Base-by-base conservation (phyloP, 257 asterid genomes). In the Solanum bukasovii region DNA sequence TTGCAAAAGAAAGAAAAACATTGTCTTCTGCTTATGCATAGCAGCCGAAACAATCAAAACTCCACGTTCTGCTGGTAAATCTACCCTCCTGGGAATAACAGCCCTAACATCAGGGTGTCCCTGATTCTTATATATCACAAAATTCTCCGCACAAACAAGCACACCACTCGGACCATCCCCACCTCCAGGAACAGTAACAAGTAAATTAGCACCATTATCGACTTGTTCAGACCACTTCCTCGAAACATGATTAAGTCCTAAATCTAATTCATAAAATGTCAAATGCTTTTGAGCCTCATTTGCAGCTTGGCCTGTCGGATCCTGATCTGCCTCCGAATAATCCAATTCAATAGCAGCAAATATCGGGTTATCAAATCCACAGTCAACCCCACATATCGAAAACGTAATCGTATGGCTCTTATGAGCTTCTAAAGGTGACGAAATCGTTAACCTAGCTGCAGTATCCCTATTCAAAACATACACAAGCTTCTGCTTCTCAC, bases 131-230 rank as follows among this genome's bases (percentile, higher is more conserved):
- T 97, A 97, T 81, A 97, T 97, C 34, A 97, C 98, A 74, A 96
- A 97, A 93, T 97, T 97, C 89, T 97, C 99, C 0, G 98, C 98
- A 90, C 99, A 97, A 72, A 97, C 99, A 88, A 97, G 98, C 91
- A 97, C 99, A 44, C 99, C 99, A 91, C 99, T 96, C 2, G 99
- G 99, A 27, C 99, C 99, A 93, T 97, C 99, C 86, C 98, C 99
- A 77, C 99, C 99, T 73, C 99, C 99, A 0, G 99, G 99, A 38
- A 97, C 99, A 78, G 98, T 96, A 85, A 97, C 99, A 70, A 97
- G 97, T 93, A 97, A 79, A 91, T 97, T 97, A 68, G 99, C 99
- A 81, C 99, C 99, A 87, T 97, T 96, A 86, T 97, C 99, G 49
- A 97, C 99, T 90, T 94, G 98, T 27, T 95, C 99, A 3, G 98